Evolutionary conservation across 2,329 filamentous ascomycete species (phyloP).

Genomic region (Fusarium aywerte): DNA sequence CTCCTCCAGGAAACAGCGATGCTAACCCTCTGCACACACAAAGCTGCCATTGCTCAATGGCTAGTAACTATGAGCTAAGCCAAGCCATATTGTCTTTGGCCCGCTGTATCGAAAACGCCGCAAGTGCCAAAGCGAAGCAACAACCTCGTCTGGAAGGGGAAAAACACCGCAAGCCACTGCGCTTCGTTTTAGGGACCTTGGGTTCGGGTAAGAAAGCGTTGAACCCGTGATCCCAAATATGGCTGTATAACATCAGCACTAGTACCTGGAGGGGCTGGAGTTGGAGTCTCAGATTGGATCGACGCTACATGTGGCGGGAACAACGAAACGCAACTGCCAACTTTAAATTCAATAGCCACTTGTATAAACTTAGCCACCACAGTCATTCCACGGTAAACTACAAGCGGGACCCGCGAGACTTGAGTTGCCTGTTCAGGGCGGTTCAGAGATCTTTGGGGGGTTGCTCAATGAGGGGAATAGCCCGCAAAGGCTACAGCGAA

Average conservation of each 20-base stretch:
- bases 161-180: not conserved
- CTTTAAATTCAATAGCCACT: not conserved
- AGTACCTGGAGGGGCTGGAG: not conserved
- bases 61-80: no score
- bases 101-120: not conserved
- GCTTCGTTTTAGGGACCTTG: no score
- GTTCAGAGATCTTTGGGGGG: not conserved
- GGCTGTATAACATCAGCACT: not conserved
- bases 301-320: not conserved
- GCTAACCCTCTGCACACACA: accelerated
- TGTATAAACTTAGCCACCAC: not conserved
- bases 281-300: not conserved
- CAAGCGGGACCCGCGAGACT: not conserved
- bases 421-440: not conserved
- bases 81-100: not conserved
- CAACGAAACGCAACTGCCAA: not conserved
- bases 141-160: not conserved
- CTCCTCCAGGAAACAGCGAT: accelerated
- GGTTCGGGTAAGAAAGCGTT: not conserved
- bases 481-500: not conserved
- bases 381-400: not conserved
- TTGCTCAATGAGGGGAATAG: not conserved
- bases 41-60: not conserved
- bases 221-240: not conserved
- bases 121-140: not conserved